These are phyloP conservation scores for Claviceps sorghi DNA, from an alignment of 2,329 filamentous ascomycete genomes.

Conservation along the genomic window DNA sequence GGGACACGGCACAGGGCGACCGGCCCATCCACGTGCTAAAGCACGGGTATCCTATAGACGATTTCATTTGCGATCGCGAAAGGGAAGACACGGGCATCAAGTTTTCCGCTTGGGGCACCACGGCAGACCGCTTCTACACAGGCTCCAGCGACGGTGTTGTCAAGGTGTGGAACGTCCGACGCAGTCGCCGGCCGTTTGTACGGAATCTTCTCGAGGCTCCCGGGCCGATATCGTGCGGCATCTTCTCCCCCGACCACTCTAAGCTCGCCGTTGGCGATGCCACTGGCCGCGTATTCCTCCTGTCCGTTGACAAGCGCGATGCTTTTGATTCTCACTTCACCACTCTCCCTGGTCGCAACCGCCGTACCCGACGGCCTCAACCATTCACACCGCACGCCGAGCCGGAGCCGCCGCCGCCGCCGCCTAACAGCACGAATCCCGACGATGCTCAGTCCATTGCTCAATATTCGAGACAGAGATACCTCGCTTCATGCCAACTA, in stretches of 20 bases:
- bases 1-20: constrained; percentile 44
- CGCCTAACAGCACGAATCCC: not conserved
- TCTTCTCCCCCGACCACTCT: constrained; percentile 41
- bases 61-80: constrained; percentile 31
- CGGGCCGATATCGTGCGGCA: constrained; percentile 41
- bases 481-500: constrained; percentile 27
- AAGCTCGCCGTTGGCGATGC: constrained; percentile 46
- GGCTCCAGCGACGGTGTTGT: constrained; percentile 49
- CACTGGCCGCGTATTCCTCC: constrained; percentile 42
- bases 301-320: constrained; percentile 34
- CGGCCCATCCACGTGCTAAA: constrained; percentile 38
- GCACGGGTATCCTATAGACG: constrained; percentile 33
- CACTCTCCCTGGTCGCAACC: constrained; percentile 20
- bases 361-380: constrained; percentile 28
- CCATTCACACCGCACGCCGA: constrained; percentile 37
- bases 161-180: constrained; percentile 48
- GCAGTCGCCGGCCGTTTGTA: constrained; percentile 28
- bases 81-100: constrained; percentile 47
- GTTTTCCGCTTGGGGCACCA: constrained; percentile 46
- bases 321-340: constrained; percentile 20
- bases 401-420: constrained; percentile 25
- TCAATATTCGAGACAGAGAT: constrained; percentile 14
- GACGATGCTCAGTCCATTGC: constrained; percentile 9
- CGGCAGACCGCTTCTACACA: constrained; percentile 44
- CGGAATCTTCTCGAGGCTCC: constrained; percentile 38